Evolutionary conservation across 2,329 filamentous ascomycete genomes (phyloP), one percentile per base, ranked within the genome.

Genomic region (Calonectria ilicicola): DNA sequence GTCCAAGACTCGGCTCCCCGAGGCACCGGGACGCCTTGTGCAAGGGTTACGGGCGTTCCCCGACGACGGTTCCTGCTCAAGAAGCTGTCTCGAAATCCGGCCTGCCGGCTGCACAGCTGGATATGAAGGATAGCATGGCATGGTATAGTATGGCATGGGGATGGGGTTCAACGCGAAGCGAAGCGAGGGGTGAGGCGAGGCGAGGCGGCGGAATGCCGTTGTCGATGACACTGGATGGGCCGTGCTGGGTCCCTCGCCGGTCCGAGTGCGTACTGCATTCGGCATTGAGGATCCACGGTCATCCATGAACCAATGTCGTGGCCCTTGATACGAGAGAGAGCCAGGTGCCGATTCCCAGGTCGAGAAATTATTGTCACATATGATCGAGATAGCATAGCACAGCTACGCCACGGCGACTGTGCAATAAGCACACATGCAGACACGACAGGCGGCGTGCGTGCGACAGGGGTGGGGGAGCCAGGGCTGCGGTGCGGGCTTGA

Each of bases 141-240:
- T 60, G 29, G n/a, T 19, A 56, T 27, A n/a, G 49, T 15, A 35
- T 56, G 35, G 23, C 35, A 60, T 35, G 27, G 63, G 40, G 65
- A 72, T 64, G 42, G 40, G 32, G 65, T 26, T 26, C 56, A 64
- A 49, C 14, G 47, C 32, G 47, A 71, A 66, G 53, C 53, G 68
- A 70, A 35, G 64, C 69, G 69, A 66, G 32, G 53, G 26, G 47
- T 17, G 60, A 56, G 47, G 63, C 53, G 69, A 71, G 64, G 69
- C 62, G 68, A 69, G 49, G 26, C 27, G 35, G 62, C 51, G 62
- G 63, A 62, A 47, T 66, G 63, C 63, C 68, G 42, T 66, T 19
- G 32, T 49, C 38, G 46, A 53, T 46, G 53, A 35, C 53, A 60
- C 38, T 60, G 58, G 53, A 58, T 32, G 49, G 58, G 47, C 40